Conservation (phyloP, 495 filamentous ascomycete genomes). For the Podospora appendiculata region DNA sequence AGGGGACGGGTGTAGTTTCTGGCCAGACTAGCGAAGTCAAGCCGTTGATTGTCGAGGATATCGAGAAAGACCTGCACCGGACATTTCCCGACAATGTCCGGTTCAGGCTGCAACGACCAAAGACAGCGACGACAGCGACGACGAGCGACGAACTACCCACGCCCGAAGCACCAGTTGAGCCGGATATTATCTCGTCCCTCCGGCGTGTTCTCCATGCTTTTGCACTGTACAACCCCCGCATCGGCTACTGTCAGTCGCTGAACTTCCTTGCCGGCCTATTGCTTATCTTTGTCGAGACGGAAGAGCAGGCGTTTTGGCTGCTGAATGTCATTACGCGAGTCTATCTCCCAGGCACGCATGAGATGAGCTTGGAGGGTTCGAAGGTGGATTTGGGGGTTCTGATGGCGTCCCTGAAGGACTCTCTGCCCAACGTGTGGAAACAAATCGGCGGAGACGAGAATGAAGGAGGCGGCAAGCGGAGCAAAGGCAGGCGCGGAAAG, state of each 20-base stretch:
- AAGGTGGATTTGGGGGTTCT: constrained; percentile 93
- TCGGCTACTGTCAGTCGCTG: constrained; percentile 94
- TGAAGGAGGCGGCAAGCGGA: constrained; percentile 43
- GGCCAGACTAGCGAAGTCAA: constrained; percentile 38
- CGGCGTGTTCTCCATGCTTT: constrained; percentile 85
- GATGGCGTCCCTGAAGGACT: constrained; percentile 76
- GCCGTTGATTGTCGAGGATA: constrained; percentile 74
- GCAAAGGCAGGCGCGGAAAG: constrained; percentile 27
- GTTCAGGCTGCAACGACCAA: constrained; percentile 43
- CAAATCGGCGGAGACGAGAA: constrained; percentile 77
- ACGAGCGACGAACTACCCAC: too few species aligned
- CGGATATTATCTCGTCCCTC: constrained; percentile 68
- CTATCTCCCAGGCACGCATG: constrained; percentile 89
- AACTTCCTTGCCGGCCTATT: constrained; percentile 96
- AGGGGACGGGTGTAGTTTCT: constrained; percentile 9
- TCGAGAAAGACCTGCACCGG: constrained; percentile 89
- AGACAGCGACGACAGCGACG: constrained; percentile 21
- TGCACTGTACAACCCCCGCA: constrained; percentile 76
- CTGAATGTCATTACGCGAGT: constrained; percentile 83
- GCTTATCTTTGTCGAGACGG: constrained; percentile 78
- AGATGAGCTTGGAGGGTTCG: constrained; percentile 82
- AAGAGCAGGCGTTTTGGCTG: constrained; percentile 93
- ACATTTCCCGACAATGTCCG: constrained; percentile 93
- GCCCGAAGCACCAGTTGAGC: constrained; percentile 38
- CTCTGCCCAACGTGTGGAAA: constrained; percentile 77